Base-by-base conservation (phyloP, 2,329 filamentous ascomycete species). In the Penicillium thymicola region DNA sequence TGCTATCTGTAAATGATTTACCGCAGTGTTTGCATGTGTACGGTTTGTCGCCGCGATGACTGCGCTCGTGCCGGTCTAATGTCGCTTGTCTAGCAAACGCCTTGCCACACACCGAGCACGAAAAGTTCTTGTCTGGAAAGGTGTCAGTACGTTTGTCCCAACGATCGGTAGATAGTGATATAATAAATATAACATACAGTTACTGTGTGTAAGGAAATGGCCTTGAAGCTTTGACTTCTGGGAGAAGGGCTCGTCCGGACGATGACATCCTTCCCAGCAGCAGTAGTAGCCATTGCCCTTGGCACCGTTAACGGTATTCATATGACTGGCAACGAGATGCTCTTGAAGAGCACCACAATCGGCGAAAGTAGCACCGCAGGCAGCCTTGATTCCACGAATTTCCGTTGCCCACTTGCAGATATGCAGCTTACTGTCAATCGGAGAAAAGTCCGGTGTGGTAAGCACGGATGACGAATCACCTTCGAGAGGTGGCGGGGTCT, bases 181-280 rank as follows among this genome's bases (percentile, higher is more conserved):
- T 2, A n/a, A 28, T 11, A 30, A 3, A 14, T 25, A 25, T 44
- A 23, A 16, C 72, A 44, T 67, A 77, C 75, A 74, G 51, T 77
- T 77, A 59, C 75, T 77, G 58, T 77, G 75, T 11, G 75, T 77
- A 28, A 77, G 57, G 51, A 76, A 77, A 57, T 77, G 75, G 4
- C 75, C 75, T 50, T 77, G 75, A 9, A 77, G 67, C 53, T 77
- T 77, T 3, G 75, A 77, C 59, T 77, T 77, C 54, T 77, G 75
- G 16, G 75, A 77, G 52, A 77, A 77, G 2, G 75, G 75, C 48
- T 77, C 75, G 52, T 75, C 62, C 1, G 74, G 75, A 1, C 75
- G 73, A 55, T 74, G 70, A 18, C 75, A 77, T 7, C 74, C 74
- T 56, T 75, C 68, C 75, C 75, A 77, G 52, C 74, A 71, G 52